phyloP scores from a whole-genome alignment of 83 land plant genomes.

The Picea abies region DNA sequence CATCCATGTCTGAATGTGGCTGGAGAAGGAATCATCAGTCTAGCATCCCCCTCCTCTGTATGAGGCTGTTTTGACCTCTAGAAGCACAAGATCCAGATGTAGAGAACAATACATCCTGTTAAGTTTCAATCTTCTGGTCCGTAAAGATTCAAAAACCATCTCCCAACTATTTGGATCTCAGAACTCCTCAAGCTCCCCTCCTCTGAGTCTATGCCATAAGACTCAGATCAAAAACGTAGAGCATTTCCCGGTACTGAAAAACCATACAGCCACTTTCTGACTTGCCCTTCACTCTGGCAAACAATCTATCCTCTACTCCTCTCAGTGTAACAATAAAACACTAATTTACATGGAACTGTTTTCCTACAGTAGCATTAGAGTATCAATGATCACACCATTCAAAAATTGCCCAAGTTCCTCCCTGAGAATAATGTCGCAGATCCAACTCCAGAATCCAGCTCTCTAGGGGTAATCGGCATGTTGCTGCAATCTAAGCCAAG shows the following conservation, averaged over 20 bases:
- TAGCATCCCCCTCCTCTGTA: conserved; percentile 5
- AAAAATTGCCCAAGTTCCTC: neutral
- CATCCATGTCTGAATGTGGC: neutral
- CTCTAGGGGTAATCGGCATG: neutral
- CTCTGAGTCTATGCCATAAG: neutral
- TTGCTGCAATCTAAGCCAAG: neutral
- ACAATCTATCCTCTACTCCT: neutral
- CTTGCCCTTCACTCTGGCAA: conserved; percentile 1
- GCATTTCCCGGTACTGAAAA: neutral
- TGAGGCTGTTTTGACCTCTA: neutral
- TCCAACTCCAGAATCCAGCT: neutral
- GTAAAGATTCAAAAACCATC: neutral
- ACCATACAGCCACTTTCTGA: neutral
- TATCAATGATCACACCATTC: neutral
- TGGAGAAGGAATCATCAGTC: conserved; percentile 1
- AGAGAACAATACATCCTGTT: neutral
- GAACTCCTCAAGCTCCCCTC: neutral
- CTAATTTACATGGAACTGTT: neutral
- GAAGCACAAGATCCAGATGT: neutral
- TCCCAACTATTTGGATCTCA: neutral
- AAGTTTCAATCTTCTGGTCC: neutral
- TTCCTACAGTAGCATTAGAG: conserved; percentile 5
- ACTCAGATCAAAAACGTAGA: neutral
- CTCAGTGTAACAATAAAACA: neutral
- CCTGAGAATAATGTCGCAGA: neutral